Base-by-base conservation (phyloP, 2,329 filamentous ascomycete species). In the Pseudogymnoascus sp. region DNA sequence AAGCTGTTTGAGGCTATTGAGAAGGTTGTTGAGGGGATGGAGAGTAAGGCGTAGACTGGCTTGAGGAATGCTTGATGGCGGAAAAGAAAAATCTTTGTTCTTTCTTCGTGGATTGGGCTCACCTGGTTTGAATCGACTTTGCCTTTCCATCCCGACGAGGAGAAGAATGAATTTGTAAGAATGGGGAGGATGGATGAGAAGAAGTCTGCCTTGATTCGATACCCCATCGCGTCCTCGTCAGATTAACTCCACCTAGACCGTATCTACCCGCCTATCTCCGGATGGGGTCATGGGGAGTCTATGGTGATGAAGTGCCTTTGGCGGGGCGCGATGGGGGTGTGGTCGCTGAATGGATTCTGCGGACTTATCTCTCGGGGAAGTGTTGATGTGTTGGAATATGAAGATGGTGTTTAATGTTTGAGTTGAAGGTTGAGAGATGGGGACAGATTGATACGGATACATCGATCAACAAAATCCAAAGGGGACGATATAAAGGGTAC, bases 1-100 rank as follows among this genome's bases (percentile, higher is more conserved):
- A 80, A 83, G 37, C 69, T 86, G 62, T 73, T 74, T 12, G 67
- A 68, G 14, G 65, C 72, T 23, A 66, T 80, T 42, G 73, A 76
- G 63, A 78, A 81, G 64, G 56, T 40, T 60, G 5, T 38, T 14
- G 9, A 5, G 56, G 56, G 21, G 31, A 9, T 60, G 46, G 46
- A 31, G 46, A 16, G 14, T 28, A 53, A 31, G 46, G 46, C n/a
- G 2, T 31, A 31, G 5, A n/a, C n/a, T n/a, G n/a, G n/a, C n/a
- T n/a, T n/a, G n/a, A n/a, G n/a, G n/a, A n/a, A n/a, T n/a, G n/a
- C n/a, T n/a, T n/a, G n/a, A n/a, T n/a, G n/a, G n/a, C n/a, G n/a
- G n/a, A n/a, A n/a, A n/a, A n/a, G n/a, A n/a, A n/a, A n/a, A n/a
- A n/a, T n/a, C n/a, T n/a, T n/a, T n/a, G n/a, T n/a, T n/a, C 9